These are phyloP conservation scores for Sordaria brevicollis DNA, from an alignment of 495 filamentous ascomycete species.

Conservation along the genomic window DNA sequence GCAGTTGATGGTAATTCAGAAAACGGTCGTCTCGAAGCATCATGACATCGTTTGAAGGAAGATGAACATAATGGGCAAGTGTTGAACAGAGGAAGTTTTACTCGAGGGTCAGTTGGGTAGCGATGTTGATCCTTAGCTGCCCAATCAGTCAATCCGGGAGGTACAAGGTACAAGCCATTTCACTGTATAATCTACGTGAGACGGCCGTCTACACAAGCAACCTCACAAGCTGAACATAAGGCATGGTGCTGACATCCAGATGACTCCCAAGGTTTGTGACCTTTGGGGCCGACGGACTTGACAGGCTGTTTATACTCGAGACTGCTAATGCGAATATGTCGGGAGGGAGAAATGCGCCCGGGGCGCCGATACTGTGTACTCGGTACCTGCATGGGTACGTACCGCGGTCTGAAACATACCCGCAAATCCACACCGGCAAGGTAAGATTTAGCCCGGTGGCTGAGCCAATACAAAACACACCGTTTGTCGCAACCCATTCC, in stretches of 20 bases:
- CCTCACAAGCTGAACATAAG: not conserved
- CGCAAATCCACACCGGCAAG: not conserved
- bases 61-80: not conserved
- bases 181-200: not conserved
- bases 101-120: not conserved
- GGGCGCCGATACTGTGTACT: not conserved
- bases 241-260: not conserved
- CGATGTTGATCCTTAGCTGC: not conserved
- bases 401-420: not conserved
- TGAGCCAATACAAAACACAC: not conserved
- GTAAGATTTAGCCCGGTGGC: not conserved
- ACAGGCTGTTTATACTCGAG: not conserved
- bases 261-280: rapidly evolving
- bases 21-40: not conserved
- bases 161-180: not conserved
- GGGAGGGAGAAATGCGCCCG: not conserved
- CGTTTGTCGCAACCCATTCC: not conserved
- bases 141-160: not conserved
- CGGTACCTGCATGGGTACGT: not conserved
- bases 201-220: not conserved
- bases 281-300: not conserved
- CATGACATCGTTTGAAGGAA: not conserved
- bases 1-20: not conserved
- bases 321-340: not conserved
- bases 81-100: not conserved